Evolutionary conservation across 2,329 filamentous ascomycete genomes (phyloP).

Genomic region (Ophiostoma quercus): DNA sequence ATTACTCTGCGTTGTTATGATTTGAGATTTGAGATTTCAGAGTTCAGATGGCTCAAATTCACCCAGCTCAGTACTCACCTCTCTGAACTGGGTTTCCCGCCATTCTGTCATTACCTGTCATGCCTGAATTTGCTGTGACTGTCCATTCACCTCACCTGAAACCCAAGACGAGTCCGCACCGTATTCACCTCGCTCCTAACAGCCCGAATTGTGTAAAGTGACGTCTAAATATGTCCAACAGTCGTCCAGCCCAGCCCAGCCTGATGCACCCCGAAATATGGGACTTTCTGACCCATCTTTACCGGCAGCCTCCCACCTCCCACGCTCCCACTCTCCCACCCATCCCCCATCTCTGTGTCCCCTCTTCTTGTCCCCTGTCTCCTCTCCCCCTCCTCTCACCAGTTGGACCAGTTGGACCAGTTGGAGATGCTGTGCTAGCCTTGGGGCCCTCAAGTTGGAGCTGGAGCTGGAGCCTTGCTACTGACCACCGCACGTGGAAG

Average conservation of each 20-base stretch:
- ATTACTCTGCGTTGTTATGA: background rate
- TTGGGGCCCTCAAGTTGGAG: background rate
- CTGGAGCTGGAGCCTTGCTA: conserved; percentile 8
- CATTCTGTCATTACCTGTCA: background rate
- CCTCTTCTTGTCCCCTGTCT: background rate
- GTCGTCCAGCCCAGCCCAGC: background rate
- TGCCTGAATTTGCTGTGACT: no score
- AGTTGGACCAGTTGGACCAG: background rate
- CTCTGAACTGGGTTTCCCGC: background rate
- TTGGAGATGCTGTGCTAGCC: conserved; percentile 4
- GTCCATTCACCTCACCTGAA: background rate
- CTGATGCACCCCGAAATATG: conserved; percentile 2
- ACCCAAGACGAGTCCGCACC: no score
- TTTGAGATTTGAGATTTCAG: no score
- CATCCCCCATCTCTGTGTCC: background rate
- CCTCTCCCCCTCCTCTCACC: background rate
- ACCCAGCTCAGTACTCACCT: background rate
- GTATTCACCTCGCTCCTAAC: no score
- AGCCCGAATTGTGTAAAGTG: background rate
- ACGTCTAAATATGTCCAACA: background rate
- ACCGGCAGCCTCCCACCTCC: background rate
- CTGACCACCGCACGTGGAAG: conserved; percentile 11
- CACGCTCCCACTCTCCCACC: background rate
- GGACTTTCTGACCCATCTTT: conserved; percentile 7
- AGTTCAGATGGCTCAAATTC: background rate